phyloP scores from a whole-genome alignment of 345 rosid genomes.

The Lenwebbia sp. region DNA sequence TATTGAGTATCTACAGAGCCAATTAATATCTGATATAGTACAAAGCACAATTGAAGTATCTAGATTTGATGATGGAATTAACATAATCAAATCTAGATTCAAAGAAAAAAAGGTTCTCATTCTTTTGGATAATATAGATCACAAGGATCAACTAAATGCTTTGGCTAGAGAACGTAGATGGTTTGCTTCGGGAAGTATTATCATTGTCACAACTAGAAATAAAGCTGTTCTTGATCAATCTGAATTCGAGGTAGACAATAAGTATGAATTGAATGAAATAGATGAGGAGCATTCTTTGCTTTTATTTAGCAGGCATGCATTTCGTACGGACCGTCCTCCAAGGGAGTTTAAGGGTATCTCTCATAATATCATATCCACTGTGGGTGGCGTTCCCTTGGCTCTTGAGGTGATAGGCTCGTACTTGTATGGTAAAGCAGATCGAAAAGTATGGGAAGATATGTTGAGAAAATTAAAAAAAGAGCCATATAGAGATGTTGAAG shows the following conservation, averaged over 20 bases:
- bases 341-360: not conserved
- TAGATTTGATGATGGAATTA: not conserved
- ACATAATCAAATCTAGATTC: not conserved
- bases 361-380: not conserved
- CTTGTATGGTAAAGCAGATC: not conserved
- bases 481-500: not conserved
- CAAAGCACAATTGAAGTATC: accelerated
- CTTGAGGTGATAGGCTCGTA: not conserved
- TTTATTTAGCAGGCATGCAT: not conserved
- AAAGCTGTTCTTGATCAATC: not conserved
- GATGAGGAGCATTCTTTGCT: not conserved
- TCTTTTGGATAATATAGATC: not conserved
- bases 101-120: not conserved
- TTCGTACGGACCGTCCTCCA: not conserved
- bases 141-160: not conserved
- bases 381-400: not conserved
- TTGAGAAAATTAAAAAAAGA: not conserved
- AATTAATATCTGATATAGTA: not conserved
- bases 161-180: not conserved
- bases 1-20: not conserved
- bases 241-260: not conserved
- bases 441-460: not conserved
- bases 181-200: not conserved
- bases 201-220: not conserved
- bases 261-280: not conserved